These are phyloP conservation scores for Podospora comata DNA, from an alignment of 495 filamentous ascomycete species.

Conservation along the genomic window DNA sequence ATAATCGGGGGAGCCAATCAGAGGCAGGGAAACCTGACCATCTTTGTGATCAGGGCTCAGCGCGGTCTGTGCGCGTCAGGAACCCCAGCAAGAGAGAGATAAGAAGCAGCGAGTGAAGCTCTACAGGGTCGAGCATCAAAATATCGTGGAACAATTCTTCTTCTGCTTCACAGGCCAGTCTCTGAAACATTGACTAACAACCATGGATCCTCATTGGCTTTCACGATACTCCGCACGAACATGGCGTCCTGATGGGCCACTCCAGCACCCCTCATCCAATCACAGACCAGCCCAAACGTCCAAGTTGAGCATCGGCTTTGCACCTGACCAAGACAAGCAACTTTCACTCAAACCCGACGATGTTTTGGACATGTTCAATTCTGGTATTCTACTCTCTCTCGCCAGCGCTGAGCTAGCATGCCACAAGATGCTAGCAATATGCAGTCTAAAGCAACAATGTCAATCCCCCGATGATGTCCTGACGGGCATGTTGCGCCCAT, in stretches of 20 bases:
- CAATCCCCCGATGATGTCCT: not conserved
- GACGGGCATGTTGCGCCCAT: not conserved
- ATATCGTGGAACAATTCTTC: not conserved
- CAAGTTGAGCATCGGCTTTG: constrained; percentile 3
- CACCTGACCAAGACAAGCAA: constrained; percentile 1
- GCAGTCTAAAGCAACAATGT: constrained; percentile 1
- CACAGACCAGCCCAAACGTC: not conserved
- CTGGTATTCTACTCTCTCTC: not conserved
- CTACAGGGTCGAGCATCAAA: not conserved
- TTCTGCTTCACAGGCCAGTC: not conserved
- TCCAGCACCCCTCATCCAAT: not conserved
- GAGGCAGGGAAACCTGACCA: not conserved
- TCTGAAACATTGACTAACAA: not conserved
- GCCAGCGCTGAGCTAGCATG: not conserved
- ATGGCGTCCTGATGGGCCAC: not conserved
- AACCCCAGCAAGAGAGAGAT: not conserved
- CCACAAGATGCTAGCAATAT: not conserved
- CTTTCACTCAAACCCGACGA: not conserved
- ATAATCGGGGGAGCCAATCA: not conserved
- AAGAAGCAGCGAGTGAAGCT: not conserved
- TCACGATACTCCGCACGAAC: not conserved
- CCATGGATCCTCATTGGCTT: not conserved
- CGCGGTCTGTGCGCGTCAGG: not conserved
- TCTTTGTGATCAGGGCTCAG: not conserved
- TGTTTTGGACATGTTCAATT: not conserved